Evolutionary conservation across 345 rosid species (phyloP), one percentile per base, ranked within the genome.

Genomic region (Citrus inodora): DNA sequence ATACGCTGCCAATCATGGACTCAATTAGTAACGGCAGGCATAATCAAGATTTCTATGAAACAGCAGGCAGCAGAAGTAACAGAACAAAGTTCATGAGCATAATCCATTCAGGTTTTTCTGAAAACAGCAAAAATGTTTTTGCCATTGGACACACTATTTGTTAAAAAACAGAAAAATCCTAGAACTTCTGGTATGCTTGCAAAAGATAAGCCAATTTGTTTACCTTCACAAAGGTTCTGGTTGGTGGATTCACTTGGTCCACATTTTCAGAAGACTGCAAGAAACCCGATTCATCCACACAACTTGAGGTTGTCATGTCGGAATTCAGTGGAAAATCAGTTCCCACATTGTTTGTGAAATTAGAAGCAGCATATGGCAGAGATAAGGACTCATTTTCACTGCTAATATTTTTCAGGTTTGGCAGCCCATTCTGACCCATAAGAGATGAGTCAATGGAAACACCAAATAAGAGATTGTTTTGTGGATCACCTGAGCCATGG

Each of bases 201-300:
- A 67, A 66, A n/a, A 53, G 71, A 64, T 40, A 71, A 63, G 38
- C 37, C 19, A 51, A 65, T 17, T 40, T 40, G 48, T 35, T 74
- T 58, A 87, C 90, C 90, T 87, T 87, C 76, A 87, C 87, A 85
- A 86, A 87, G 86, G 85, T 86, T 87, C 87, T 48, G 19, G 75
- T 69, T 24, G 76, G 75, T 76, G 87, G 86, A 79, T 87, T 86
- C 51, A 78, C 86, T 82, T 86, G 90, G 75, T 84, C 88, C 80
- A 82, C 86, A 72, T 82, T 82, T 65, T 86, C 90, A 42, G 88
- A 82, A 61, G 88, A 86, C 82, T 82, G 88, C 84, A 87, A 72
- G 83, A 83, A 87, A 75, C 88, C 90, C 21, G 88, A 83, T 76
- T 86, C 88, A 70, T 86, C 88, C 4, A 87, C 85, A 61, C 88